These are phyloP conservation scores for Boletus subcaerulescens DNA, from an alignment of 768 basidiomycete genomes.

Conservation along the genomic window DNA sequence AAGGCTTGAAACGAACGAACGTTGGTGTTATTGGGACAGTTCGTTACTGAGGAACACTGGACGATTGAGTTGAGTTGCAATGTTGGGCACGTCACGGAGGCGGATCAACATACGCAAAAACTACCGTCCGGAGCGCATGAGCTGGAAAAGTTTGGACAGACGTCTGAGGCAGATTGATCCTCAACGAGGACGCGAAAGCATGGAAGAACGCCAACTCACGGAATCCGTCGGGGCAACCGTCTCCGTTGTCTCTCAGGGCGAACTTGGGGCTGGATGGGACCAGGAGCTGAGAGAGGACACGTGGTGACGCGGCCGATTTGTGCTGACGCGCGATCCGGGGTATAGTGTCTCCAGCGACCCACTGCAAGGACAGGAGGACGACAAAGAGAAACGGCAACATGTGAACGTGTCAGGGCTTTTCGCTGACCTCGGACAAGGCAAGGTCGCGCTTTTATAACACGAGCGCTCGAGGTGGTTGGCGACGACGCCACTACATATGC, in stretches of 20 bases:
- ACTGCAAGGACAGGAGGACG: constrained; percentile 8
- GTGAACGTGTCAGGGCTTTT: neutral
- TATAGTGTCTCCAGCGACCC: constrained; percentile 2
- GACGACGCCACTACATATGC: too few relatives aligned
- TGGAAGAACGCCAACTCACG: constrained; percentile 3
- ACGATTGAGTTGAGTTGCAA: neutral
- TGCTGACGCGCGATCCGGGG: neutral
- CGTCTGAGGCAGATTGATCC: constrained; percentile 3
- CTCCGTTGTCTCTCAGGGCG: neutral
- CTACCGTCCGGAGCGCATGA: constrained; percentile 16
- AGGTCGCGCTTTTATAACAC: neutral
- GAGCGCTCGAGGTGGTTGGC: too few relatives aligned
- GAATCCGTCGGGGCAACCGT: constrained; percentile 10
- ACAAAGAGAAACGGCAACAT: constrained; percentile 14
- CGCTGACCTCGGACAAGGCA: neutral
- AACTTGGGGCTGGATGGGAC: constrained; percentile 5
- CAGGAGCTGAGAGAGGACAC: constrained; percentile 13
- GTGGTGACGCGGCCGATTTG: neutral
- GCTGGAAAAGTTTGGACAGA: constrained; percentile 18
- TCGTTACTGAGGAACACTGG: constrained; percentile 8
- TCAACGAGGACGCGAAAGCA: neutral
- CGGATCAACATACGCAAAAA: constrained; percentile 16
- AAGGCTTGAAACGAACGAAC: constrained; percentile 5
- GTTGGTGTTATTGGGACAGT: constrained; percentile 15
- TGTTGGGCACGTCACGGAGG: too few relatives aligned